Conservation (phyloP, 202 grass and related monocot genomes). For the Setaria italica region DNA sequence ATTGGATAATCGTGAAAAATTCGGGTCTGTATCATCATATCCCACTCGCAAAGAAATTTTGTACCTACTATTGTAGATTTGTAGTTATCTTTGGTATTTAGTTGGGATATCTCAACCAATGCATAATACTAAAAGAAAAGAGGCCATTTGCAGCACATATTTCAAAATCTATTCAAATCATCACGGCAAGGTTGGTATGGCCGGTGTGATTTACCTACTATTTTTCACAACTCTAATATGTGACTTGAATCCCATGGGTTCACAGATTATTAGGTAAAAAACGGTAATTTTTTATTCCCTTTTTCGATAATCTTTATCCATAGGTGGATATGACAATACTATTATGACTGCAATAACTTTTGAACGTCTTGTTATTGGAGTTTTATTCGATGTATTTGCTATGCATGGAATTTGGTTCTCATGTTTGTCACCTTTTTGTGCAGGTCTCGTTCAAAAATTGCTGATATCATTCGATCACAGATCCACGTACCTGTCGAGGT, state of each 20-base stretch:
- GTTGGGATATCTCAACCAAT: slow-evolving; percentile 8
- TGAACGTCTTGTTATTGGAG: neutral
- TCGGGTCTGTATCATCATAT: slow-evolving; percentile 69
- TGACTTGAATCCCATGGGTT: neutral
- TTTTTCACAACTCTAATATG: slow-evolving; percentile 22
- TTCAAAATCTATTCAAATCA: slow-evolving; percentile 4
- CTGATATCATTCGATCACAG: slow-evolving; percentile 67
- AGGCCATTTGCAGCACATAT: slow-evolving; percentile 18
- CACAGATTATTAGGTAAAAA: neutral
- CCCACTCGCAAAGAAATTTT: slow-evolving; percentile 33
- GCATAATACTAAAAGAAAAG: slow-evolving; percentile 13
- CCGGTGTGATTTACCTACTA: neutral
- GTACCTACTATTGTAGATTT: neutral
- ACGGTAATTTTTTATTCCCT: neutral
- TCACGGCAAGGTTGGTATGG: neutral
- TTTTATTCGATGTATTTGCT: neutral
- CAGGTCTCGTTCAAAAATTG: slow-evolving; percentile 70
- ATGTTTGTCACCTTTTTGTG: slow-evolving; percentile 29
- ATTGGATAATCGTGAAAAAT: slow-evolving; percentile 92
- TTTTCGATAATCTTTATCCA: neutral
- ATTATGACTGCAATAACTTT: slow-evolving; percentile 3
- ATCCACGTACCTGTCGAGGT: slow-evolving; percentile 74
- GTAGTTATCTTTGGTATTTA: slow-evolving; percentile 30
- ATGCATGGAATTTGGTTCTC: neutral
- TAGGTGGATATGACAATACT: neutral